phyloP scores from a whole-genome alignment of 192 early-diverging fungal genomes.

The Linnemannia zychae region DNA sequence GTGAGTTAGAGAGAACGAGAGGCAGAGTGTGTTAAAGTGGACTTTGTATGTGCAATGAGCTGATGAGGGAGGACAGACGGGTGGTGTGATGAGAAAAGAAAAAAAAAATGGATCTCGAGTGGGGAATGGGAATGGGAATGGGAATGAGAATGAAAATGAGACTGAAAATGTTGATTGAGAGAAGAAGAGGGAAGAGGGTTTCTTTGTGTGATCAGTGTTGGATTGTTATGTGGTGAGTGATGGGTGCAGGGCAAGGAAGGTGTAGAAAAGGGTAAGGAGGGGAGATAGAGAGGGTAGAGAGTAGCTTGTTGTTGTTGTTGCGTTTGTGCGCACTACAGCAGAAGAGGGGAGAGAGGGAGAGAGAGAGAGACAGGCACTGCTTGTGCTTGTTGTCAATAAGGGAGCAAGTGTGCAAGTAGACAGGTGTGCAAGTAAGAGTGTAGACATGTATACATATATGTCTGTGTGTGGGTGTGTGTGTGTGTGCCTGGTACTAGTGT shows the following conservation, averaged over 20 bases:
- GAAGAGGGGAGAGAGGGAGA: background rate
- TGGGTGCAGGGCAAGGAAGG: background rate
- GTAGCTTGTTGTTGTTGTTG: background rate
- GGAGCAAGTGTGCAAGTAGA: too few species aligned
- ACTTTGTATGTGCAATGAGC: background rate
- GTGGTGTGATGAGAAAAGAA: background rate
- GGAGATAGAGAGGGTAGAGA: background rate
- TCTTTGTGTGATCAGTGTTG: too few species aligned
- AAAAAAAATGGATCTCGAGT: background rate
- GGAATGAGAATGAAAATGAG: background rate
- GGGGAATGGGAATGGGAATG: background rate
- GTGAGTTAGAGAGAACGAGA: background rate
- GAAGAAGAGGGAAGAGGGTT: background rate
- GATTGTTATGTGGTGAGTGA: background rate
- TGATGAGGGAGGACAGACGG: background rate
- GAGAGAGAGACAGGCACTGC: background rate
- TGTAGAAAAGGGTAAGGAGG: background rate
- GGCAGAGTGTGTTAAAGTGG: background rate
- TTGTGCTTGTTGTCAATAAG: too few species aligned
- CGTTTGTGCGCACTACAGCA: too few species aligned
- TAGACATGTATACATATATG: background rate
- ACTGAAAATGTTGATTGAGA: too few species aligned
- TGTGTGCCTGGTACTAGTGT: background rate
- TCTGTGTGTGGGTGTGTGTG: background rate
- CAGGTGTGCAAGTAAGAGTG: too few species aligned